Evolutionary conservation across 176 grass and related monocot genomes (phyloP).

Genomic region (Triticum dicoccoides): DNA sequence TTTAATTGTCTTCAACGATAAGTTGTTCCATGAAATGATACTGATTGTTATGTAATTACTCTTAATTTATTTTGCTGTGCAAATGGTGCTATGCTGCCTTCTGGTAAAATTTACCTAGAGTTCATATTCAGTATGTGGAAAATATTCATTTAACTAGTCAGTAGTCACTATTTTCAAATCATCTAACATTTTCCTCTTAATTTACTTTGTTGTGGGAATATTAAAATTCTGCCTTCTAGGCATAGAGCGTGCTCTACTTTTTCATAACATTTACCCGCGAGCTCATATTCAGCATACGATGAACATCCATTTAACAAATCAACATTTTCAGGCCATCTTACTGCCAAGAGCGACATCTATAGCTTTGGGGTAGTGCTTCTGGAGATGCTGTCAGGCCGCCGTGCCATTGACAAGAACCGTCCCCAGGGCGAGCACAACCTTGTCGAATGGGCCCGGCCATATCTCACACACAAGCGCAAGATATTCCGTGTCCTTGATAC

Average conservation of each 20-base stretch:
- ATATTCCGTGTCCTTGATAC: slow-evolving; percentile 71
- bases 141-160: not conserved
- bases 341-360: slow-evolving; percentile 70
- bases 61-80: not conserved
- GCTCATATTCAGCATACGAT: not conserved
- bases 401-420: slow-evolving; percentile 71
- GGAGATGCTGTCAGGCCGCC: slow-evolving; percentile 75
- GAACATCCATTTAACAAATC: not conserved
- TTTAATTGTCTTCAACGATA: not conserved
- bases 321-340: slow-evolving; percentile 58
- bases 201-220: not conserved
- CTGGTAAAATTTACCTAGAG: not conserved
- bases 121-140: not conserved
- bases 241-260: not conserved
- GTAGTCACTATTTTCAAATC: slow-evolving; percentile 28
- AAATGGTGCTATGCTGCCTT: not conserved
- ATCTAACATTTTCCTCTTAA: slow-evolving; percentile 34
- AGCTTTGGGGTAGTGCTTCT: slow-evolving; percentile 85
- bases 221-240: not conserved
- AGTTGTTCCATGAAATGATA: not conserved
- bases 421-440: slow-evolving; percentile 81
- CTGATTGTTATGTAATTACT: not conserved
- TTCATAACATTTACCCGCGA: not conserved
- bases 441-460: slow-evolving; percentile 73
- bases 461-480: slow-evolving; percentile 79